Base-by-base conservation (phyloP, 805 yeast genomes). In the Yarrowia sp. region DNA sequence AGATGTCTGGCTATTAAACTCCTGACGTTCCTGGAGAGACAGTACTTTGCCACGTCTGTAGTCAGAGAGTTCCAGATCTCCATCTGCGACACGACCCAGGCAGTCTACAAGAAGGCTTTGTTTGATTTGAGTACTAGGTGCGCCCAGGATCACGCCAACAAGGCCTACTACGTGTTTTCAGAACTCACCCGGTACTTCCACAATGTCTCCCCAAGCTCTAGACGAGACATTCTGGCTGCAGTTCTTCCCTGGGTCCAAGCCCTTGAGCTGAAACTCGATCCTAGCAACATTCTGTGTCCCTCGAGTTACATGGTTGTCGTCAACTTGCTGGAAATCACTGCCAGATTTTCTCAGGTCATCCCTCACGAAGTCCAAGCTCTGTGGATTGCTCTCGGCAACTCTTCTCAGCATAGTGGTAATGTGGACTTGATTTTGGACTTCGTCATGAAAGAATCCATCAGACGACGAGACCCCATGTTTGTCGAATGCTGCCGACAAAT, bases 191-290 rank as follows among this genome's bases (percentile, higher is more conserved):
- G 85, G 83, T 83, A 86, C 73, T 87, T 90, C 78, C 86, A 87
- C 74, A 83, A 84, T 55, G 89, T 89, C 65, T 80, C 83, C 48
- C 81, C 82, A 65, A 83, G 84, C 32, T 84, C 90, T 0, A 83
- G 95, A 74, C 85, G 91, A 69, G 97, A 93, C 76, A 83, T 94
- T 12, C 79, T 94, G 69, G 87, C 95, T 0, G 88, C 93, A 32
- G 77, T 95, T 64, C 80, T 91, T 10, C 98, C 99, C 0, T 95
- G 98, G 98, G 86, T 93, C n/a, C 95, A 90, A 74, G 86, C 88
- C 2, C 87, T 93, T 53, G 90, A 89, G 55, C 80, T 94, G 68
- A 84, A 84, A 49, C 73, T 78, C 7, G 82, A 82, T 9, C 72
- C 79, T n/a, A 84, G 82, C 41, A 68, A 70, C 8, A 58, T 67